These are phyloP conservation scores for Capronia americana DNA, from an alignment of 2,329 filamentous ascomycete genomes.

Conservation along the genomic window DNA sequence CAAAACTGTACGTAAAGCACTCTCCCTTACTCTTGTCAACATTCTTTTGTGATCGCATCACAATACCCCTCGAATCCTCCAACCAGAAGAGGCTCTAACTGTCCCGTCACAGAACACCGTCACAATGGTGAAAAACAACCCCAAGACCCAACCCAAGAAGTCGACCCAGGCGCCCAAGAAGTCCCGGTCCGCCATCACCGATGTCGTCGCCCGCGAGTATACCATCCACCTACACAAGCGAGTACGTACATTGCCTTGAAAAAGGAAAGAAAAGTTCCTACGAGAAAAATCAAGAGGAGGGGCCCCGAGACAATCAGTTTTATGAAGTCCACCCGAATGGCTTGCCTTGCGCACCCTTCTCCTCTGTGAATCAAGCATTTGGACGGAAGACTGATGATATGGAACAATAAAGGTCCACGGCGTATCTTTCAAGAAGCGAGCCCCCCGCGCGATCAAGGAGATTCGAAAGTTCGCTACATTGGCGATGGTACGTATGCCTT, in stretches of 20 bases:
- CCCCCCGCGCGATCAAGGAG: conserved; percentile 98
- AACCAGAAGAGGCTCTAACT: not conserved
- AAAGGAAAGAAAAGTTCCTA: not conserved
- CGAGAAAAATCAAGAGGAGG: conserved; percentile 15
- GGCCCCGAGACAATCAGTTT: conserved; percentile 64
- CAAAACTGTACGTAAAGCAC: conserved; percentile 13
- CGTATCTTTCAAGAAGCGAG: conserved; percentile 99
- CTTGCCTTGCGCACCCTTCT: conserved; percentile 34
- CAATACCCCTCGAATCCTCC: not conserved
- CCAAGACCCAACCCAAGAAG: conserved; percentile 65
- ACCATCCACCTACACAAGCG: conserved; percentile 99
- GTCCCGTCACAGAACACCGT: conserved; percentile 21
- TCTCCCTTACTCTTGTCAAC: not conserved
- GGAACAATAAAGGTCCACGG: conserved; percentile 78
- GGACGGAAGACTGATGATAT: conserved; percentile 72
- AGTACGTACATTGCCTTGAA: conserved; percentile 65
- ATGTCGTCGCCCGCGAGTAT: conserved; percentile 99
- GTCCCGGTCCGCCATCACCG: conserved; percentile 91
- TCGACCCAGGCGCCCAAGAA: conserved; percentile 71
- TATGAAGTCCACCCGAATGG: conserved; percentile 71
- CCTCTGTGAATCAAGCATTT: conserved; percentile 46
- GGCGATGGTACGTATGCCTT: conserved; percentile 81
- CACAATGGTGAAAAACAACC: conserved; percentile 40
- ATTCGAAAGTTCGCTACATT: conserved; percentile 91
- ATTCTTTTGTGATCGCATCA: not conserved